Evolutionary conservation across 495 filamentous ascomycete genomes (phyloP).

Genomic region (Talaromyces nanjingensis): DNA sequence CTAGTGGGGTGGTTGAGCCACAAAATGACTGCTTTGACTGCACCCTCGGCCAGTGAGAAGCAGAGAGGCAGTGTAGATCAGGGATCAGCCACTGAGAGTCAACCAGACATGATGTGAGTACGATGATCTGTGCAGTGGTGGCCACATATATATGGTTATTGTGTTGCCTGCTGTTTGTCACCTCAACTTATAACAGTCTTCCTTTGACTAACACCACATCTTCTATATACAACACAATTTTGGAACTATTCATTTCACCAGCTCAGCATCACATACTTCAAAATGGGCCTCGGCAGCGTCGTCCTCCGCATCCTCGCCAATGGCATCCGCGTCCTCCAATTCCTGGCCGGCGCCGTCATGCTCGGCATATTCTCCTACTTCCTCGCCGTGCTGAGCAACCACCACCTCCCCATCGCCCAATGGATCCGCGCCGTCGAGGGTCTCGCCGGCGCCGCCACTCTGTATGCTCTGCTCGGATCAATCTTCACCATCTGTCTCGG

Average conservation of each 20-base stretch:
- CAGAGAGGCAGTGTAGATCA: neutral
- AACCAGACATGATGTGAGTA: neutral
- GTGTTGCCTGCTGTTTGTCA: neutral
- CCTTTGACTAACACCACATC: too few species aligned
- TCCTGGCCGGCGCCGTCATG: slow-evolving; percentile 62
- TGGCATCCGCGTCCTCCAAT: slow-evolving; percentile 61
- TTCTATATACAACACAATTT: too few species aligned
- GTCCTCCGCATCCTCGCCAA: slow-evolving; percentile 57
- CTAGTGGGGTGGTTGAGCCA: neutral
- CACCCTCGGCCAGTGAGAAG: neutral
- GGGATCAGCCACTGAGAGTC: neutral
- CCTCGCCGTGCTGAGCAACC: slow-evolving; percentile 44
- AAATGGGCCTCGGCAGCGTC: slow-evolving; percentile 44
- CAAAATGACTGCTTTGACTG: neutral
- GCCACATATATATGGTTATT: neutral
- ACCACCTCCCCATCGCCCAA: slow-evolving; percentile 50
- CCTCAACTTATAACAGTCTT: neutral
- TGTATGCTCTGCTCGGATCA: slow-evolving; percentile 65
- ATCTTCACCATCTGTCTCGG: slow-evolving; percentile 73
- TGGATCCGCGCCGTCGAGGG: slow-evolving; percentile 75
- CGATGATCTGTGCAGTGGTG: neutral
- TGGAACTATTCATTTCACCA: too few species aligned
- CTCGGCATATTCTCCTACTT: slow-evolving; percentile 71
- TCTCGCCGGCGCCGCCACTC: slow-evolving; percentile 62
- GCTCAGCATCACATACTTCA: too few species aligned